Evolutionary conservation across 331 rosid species (phyloP).

Genomic region (Quercus tomentella): DNA sequence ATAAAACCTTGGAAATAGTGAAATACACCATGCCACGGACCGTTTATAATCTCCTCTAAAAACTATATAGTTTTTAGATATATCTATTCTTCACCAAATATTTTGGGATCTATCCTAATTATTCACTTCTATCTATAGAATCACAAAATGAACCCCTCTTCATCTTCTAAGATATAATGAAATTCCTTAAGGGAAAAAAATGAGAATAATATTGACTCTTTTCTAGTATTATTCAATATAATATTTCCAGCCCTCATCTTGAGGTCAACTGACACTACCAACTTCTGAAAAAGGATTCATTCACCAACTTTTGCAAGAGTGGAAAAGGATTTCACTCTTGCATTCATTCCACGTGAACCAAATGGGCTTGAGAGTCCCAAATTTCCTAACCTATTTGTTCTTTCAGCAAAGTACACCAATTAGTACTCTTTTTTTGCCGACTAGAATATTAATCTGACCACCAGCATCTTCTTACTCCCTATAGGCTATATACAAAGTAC

Average conservation of each 20-base stretch:
- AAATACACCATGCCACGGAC: too few species aligned
- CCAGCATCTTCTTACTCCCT: too few species aligned
- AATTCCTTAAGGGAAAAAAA: neutral
- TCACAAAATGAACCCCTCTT: neutral
- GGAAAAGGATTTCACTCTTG: neutral
- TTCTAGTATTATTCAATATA: neutral
- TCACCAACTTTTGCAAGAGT: too few species aligned
- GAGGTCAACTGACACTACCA: neutral
- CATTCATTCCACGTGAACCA: neutral
- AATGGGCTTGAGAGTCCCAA: neutral
- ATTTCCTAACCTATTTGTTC: neutral
- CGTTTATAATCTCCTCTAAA: too few species aligned
- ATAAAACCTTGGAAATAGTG: too few species aligned
- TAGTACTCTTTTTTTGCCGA: neutral
- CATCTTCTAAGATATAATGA: neutral
- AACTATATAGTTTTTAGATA: too few species aligned
- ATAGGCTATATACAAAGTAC: too few species aligned
- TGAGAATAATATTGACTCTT: too few species aligned
- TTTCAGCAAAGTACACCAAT: neutral
- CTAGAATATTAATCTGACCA: neutral
- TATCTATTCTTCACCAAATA: too few species aligned
- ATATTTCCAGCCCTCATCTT: neutral
- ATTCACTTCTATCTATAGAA: neutral
- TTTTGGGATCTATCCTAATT: too few species aligned
- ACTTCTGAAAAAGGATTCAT: neutral